Conservation (phyloP, 1,139 yeast species). For the Yamadazyma blattariae region DNA sequence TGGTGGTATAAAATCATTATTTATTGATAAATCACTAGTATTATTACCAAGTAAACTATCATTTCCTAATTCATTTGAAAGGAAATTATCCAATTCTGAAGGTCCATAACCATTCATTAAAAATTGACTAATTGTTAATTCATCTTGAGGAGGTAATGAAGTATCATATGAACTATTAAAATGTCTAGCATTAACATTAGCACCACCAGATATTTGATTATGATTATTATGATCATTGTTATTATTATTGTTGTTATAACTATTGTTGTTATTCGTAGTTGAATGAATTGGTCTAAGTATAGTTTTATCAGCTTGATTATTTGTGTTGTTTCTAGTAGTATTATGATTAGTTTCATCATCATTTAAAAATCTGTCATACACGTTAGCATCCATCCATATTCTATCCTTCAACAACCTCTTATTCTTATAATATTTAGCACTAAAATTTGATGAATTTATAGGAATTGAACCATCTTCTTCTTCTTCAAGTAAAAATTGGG, state of each 20-base stretch:
- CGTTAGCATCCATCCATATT: constrained; percentile 36
- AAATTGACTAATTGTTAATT: constrained; percentile 29
- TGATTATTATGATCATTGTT: too few species aligned
- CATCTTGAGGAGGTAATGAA: constrained; percentile 5
- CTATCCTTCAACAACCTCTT: constrained; percentile 28
- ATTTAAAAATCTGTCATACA: constrained; percentile 25
- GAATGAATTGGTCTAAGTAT: constrained; percentile 24
- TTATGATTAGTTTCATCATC: constrained; percentile 13
- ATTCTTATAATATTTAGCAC: constrained; percentile 38
- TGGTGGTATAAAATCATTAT: constrained; percentile 28
- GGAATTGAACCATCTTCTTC: constrained; percentile 44
- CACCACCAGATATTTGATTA: constrained; percentile 11
- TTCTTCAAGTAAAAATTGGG: constrained; percentile 36
- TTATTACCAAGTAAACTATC: constrained; percentile 29
- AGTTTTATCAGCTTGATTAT: constrained; percentile 28
- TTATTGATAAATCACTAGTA: constrained; percentile 28
- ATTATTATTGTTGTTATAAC: too few species aligned
- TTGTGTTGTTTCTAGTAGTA: too few species aligned
- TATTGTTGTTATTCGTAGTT: constrained; percentile 15
- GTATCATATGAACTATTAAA: neutral
- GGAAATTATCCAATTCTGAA: constrained; percentile 14
- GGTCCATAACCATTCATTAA: constrained; percentile 34
- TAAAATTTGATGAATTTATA: constrained; percentile 34
- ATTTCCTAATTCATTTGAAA: constrained; percentile 17
- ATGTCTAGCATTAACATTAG: constrained; percentile 5